Evolutionary conservation across 257 asterid species (phyloP).

Genomic region (Solanum piurae): DNA sequence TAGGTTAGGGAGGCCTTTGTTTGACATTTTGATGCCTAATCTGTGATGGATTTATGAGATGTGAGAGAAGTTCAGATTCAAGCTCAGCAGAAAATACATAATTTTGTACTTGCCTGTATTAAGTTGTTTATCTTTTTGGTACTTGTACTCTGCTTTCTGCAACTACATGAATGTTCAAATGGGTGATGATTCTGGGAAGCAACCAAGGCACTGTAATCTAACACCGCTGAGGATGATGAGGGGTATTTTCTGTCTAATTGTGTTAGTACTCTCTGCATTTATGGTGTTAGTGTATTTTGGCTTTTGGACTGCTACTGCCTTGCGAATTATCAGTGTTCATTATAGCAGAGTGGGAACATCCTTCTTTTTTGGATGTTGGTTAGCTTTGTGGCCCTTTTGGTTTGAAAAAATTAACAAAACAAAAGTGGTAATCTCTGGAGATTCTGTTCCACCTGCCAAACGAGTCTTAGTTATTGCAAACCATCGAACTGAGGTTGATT

Average conservation of each 20-base stretch:
- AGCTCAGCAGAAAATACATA: background rate
- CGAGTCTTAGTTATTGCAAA: slow-evolving; percentile 69
- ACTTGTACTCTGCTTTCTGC: background rate
- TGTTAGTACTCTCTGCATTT: slow-evolving; percentile 62
- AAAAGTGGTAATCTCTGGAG: slow-evolving; percentile 77
- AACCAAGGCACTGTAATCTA: slow-evolving; percentile 49
- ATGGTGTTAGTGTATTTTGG: slow-evolving; percentile 53
- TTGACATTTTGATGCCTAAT: background rate
- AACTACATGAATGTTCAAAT: slow-evolving; percentile 29
- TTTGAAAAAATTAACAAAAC: slow-evolving; percentile 74
- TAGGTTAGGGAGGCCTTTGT: background rate
- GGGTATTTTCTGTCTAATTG: slow-evolving; percentile 54
- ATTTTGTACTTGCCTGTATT: background rate
- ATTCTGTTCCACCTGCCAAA: slow-evolving; percentile 44
- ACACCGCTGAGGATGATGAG: slow-evolving; percentile 40
- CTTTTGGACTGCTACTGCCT: slow-evolving; percentile 45
- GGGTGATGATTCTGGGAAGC: slow-evolving; percentile 10
- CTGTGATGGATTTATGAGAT: background rate
- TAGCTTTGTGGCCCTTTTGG: slow-evolving; percentile 86
- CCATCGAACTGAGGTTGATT: slow-evolving; percentile 88
- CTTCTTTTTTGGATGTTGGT: slow-evolving; percentile 68
- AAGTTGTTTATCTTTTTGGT: background rate
- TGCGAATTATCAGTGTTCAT: slow-evolving; percentile 50
- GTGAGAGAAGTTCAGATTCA: background rate
- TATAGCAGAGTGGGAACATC: slow-evolving; percentile 57